Conservation (phyloP, 768 basidiomycete genomes). For the Guyanaporus albipodus region DNA sequence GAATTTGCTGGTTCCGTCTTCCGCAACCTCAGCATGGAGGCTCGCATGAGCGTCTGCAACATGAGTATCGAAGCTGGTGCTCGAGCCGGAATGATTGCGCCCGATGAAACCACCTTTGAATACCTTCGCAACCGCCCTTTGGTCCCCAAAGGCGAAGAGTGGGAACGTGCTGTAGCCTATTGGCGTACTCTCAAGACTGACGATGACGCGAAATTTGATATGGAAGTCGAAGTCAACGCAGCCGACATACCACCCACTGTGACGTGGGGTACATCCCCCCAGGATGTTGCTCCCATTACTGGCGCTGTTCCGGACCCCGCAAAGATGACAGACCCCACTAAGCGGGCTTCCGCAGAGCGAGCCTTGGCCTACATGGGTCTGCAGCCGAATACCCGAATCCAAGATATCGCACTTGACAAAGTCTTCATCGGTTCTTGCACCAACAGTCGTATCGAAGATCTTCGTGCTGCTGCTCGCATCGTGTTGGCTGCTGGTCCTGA, state of each 20-base stretch:
- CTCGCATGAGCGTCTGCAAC: conserved; percentile 87
- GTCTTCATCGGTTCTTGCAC: conserved; percentile 95
- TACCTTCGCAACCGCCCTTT: conserved; percentile 82
- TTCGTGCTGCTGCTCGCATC: conserved; percentile 77
- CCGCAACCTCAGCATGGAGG: conserved; percentile 84
- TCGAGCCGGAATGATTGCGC: conserved; percentile 89
- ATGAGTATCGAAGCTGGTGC: conserved; percentile 96
- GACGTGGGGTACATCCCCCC: conserved; percentile 91
- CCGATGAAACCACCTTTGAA: conserved; percentile 81
- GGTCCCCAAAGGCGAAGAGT: conserved; percentile 77
- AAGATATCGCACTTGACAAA: conserved; percentile 79
- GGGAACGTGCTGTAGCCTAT: conserved; percentile 83
- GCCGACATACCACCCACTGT: conserved; percentile 87
- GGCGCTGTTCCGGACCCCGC: conserved; percentile 77
- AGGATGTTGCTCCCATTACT: conserved; percentile 82
- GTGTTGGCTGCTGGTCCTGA: conserved; percentile 69
- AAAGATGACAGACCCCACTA: conserved; percentile 57
- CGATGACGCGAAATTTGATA: conserved; percentile 79
- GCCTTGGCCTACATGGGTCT: conserved; percentile 88
- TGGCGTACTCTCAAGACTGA: conserved; percentile 80
- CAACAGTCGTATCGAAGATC: conserved; percentile 90
- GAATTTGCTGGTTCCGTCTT: conserved; percentile 91
- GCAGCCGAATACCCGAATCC: conserved; percentile 69
- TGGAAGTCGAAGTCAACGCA: conserved; percentile 74
- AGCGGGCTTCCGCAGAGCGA: conserved; percentile 66